These are phyloP conservation scores for Polygonum maritimum DNA, from an alignment of 148 eudicot species.

Conservation along the genomic window DNA sequence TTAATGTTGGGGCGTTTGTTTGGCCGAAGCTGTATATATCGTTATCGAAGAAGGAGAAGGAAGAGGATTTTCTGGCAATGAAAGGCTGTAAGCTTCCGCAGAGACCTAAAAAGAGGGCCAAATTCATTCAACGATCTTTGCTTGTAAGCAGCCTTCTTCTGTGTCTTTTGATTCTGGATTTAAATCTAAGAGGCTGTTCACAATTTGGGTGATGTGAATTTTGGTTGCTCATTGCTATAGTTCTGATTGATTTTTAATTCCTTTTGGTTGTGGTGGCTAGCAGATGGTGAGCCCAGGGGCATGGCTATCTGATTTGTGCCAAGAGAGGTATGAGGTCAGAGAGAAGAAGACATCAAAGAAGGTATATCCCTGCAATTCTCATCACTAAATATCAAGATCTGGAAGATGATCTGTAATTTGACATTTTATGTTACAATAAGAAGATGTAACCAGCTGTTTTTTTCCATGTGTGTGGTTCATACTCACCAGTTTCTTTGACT, in stretches of 20 bases:
- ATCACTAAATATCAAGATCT: background rate
- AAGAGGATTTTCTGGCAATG: conserved; percentile 95
- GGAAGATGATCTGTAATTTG: background rate
- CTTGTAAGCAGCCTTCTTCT: conserved; percentile 43
- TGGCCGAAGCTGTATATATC: conserved; percentile 69
- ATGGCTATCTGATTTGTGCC: conserved; percentile 67
- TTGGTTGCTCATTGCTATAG: background rate
- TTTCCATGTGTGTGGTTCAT: background rate
- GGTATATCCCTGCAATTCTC: conserved; percentile 25
- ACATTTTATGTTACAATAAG: background rate
- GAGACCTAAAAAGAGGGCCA: conserved; percentile 94
- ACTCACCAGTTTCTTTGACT: background rate
- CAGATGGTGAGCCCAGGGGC: conserved; percentile 84
- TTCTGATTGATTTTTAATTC: background rate
- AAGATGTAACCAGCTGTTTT: background rate
- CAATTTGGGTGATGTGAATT: background rate
- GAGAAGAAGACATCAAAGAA: conserved; percentile 78
- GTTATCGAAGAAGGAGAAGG: conserved; percentile 91
- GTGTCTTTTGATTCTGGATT: background rate
- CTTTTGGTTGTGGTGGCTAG: conserved; percentile 5
- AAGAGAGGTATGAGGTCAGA: conserved; percentile 80
- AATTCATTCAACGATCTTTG: conserved; percentile 64
- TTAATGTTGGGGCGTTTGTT: conserved; percentile 21
- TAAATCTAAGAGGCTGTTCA: background rate
- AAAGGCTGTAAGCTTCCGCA: conserved; percentile 97